Evolutionary conservation across 495 filamentous ascomycete species (phyloP).

Genomic region (Aspergillus cristatus): DNA sequence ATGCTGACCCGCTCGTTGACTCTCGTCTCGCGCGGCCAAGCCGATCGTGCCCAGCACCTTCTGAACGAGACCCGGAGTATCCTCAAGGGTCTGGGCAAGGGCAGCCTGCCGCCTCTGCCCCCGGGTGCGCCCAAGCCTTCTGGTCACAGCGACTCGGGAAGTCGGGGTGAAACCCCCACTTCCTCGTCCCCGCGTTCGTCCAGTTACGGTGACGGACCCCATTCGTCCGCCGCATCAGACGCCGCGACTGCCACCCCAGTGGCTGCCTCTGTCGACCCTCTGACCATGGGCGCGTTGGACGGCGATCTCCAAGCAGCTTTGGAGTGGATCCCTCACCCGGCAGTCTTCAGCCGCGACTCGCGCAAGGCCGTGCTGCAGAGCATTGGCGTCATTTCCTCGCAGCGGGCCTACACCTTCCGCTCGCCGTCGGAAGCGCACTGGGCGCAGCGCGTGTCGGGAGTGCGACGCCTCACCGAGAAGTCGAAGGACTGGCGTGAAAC

Average conservation of each 20-base stretch:
- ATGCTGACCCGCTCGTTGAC: slow-evolving; percentile 93
- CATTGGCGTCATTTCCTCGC: slow-evolving; percentile 91
- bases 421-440: slow-evolving; percentile 77
- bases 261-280: slow-evolving; percentile 64
- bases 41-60: slow-evolving; percentile 86
- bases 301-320: slow-evolving; percentile 83
- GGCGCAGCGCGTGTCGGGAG: slow-evolving; percentile 69
- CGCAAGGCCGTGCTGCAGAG: slow-evolving; percentile 93
- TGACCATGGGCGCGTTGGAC: slow-evolving; percentile 79
- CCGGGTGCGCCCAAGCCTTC: slow-evolving; percentile 30
- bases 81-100: slow-evolving; percentile 90
- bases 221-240: slow-evolving; percentile 33
- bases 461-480: slow-evolving; percentile 66
- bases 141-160: slow-evolving; percentile 29
- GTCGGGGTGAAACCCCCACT: slow-evolving; percentile 26
- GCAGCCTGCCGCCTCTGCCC: slow-evolving; percentile 86
- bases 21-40: slow-evolving; percentile 81
- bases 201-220: slow-evolving; percentile 34
- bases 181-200: slow-evolving; percentile 34
- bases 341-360: slow-evolving; percentile 89
- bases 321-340: slow-evolving; percentile 98
- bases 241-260: slow-evolving; percentile 53
- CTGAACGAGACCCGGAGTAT: slow-evolving; percentile 91
- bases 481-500: slow-evolving; percentile 82
- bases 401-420: slow-evolving; percentile 89